A percentile compares a stretch with the other conserved stretches of the same genome.
Conservation (phyloP, 805 yeast genomes). For the Zygosaccharomyces pseudorouxii region DNA sequence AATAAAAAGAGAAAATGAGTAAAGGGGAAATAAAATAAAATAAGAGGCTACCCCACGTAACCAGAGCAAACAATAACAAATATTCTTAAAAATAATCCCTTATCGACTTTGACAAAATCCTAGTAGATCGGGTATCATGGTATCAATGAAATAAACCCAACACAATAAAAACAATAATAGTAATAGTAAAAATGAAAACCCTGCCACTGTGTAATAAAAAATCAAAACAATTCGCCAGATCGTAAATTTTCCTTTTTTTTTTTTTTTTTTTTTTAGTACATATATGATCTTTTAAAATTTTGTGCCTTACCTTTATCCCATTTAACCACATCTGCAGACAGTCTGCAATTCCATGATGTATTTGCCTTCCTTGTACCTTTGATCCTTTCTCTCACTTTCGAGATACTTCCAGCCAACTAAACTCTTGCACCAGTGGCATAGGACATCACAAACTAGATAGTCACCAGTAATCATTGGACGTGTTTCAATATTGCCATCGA, state of each 20-base stretch:
- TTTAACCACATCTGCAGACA: slow-evolving; percentile 23
- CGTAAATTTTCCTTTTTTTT: background rate
- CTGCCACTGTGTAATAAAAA: background rate
- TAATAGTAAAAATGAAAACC: background rate
- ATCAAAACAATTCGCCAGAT: slow-evolving; percentile 1
- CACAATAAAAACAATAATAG: background rate
- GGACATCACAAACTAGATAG: slow-evolving; percentile 52
- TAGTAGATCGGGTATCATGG: background rate
- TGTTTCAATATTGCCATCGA: slow-evolving; percentile 36
- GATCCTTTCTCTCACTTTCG: slow-evolving; percentile 41
- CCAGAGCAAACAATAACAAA: background rate
- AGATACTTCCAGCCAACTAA: slow-evolving; percentile 64
- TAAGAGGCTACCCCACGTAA: background rate
- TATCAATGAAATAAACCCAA: slow-evolving; percentile 5
- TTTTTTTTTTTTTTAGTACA: background rate
- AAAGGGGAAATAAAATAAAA: background rate
- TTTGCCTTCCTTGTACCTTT: slow-evolving; percentile 58
- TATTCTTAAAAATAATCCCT: background rate
- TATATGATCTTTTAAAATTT: background rate
- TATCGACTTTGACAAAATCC: background rate
- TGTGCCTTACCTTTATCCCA: background rate
- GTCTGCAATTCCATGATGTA: slow-evolving; percentile 47
- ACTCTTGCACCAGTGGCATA: slow-evolving; percentile 50
- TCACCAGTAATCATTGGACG: slow-evolving; percentile 57
- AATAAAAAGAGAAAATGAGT: background rate